A percentile compares a stretch with the other conserved stretches of the same genome.
phyloP scores from a whole-genome alignment of 179 eudicot species.

The Spinacia oleracea region DNA sequence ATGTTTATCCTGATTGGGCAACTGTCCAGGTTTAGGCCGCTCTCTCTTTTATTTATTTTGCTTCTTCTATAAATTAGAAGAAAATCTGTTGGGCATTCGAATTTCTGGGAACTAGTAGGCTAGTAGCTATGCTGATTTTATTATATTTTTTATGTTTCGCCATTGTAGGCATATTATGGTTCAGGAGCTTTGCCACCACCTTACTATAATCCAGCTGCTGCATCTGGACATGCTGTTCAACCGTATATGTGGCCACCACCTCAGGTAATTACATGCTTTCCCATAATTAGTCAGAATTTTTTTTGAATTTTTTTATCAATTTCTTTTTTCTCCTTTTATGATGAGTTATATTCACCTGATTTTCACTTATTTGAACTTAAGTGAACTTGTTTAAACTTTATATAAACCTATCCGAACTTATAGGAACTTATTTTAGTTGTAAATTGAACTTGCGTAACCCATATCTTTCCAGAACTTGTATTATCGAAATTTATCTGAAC shows the following conservation, averaged over 20 bases:
- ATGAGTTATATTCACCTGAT: too few species aligned
- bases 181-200: conserved; percentile 72
- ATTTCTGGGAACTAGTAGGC: conserved; percentile 3
- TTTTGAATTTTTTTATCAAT: background rate
- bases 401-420: too few species aligned
- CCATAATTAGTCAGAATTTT: background rate
- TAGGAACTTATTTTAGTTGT: too few species aligned
- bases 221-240: conserved; percentile 76
- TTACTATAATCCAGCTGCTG: conserved; percentile 66
- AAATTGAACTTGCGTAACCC: too few species aligned
- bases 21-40: conserved; percentile 67
- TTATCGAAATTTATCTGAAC: too few species aligned
- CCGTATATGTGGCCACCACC: conserved; percentile 97
- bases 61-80: background rate
- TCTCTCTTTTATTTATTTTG: background rate
- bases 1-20: conserved; percentile 94
- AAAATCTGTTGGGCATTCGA: background rate
- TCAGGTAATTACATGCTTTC: conserved; percentile 50
- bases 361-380: too few species aligned
- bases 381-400: too few species aligned
- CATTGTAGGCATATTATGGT: conserved; percentile 80
- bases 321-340: background rate
- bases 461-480: too few species aligned
- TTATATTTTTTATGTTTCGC: background rate
- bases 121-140: background rate